Evolutionary conservation across 2,329 filamentous ascomycete genomes (phyloP).

Genomic region (Fusarium haematococcum): DNA sequence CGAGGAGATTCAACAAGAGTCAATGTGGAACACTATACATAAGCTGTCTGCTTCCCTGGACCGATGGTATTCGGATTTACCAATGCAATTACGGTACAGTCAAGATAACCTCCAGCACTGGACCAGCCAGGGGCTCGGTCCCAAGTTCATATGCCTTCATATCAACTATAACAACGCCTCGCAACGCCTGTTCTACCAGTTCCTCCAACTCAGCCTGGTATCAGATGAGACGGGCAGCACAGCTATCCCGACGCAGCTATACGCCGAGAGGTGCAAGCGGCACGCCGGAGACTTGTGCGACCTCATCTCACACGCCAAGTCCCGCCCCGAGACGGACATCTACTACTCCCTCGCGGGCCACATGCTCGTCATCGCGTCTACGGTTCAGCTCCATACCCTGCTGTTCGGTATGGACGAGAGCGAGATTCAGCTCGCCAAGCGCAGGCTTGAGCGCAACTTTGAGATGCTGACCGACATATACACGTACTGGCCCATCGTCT

Average conservation of each 20-base stretch:
- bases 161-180: constrained; percentile 60
- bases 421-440: constrained; percentile 47
- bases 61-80: constrained; percentile 38
- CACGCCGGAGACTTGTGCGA: constrained; percentile 54
- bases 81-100: constrained; percentile 51
- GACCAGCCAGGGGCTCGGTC: constrained; percentile 53
- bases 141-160: constrained; percentile 58
- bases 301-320: constrained; percentile 54
- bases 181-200: constrained; percentile 61
- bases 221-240: neutral
- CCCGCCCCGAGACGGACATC: constrained; percentile 52
- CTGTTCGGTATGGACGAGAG: constrained; percentile 53
- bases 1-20: constrained; percentile 35
- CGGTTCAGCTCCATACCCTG: constrained; percentile 59
- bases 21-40: constrained; percentile 47
- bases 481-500: constrained; percentile 51
- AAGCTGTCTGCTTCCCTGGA: constrained; percentile 49
- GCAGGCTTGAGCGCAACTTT: constrained; percentile 57
- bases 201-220: constrained; percentile 51
- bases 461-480: constrained; percentile 54
- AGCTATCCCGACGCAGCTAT: neutral
- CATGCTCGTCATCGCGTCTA: constrained; percentile 59
- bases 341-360: constrained; percentile 57
- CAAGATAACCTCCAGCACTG: constrained; percentile 53
- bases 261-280: constrained; percentile 39